Percentiles rank a stretch among this genome's conserved stretches.
phyloP scores from a whole-genome alignment of 163 green algal genomes.

The Chlorella variabilis region DNA sequence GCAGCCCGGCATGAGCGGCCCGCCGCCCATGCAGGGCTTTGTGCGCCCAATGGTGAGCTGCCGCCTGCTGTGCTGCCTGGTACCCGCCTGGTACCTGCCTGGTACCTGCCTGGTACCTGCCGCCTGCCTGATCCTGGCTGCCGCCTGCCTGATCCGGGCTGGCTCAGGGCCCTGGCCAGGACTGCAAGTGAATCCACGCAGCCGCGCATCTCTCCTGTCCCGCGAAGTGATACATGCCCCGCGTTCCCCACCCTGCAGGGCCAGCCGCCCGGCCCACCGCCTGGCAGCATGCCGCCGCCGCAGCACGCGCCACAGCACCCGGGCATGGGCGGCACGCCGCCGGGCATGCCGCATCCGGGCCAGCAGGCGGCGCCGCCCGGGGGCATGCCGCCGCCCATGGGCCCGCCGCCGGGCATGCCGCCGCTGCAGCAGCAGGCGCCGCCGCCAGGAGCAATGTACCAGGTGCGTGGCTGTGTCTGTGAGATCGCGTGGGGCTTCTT shows the following conservation, averaged over 20 bases:
- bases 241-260: too few species aligned
- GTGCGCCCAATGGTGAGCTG: background rate
- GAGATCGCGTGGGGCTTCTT: too few species aligned
- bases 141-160: too few species aligned
- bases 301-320: background rate
- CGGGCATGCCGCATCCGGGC: background rate
- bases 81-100: too few species aligned
- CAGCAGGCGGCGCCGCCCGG: background rate
- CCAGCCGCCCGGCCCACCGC: background rate
- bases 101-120: too few species aligned
- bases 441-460: background rate
- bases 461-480: background rate
- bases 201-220: background rate
- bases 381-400: background rate
- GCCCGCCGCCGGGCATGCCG: background rate
- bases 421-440: conserved; percentile 1
- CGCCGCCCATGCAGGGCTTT: background rate
- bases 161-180: too few species aligned
- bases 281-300: background rate
- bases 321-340: background rate
- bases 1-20: too few species aligned
- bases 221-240: too few species aligned
- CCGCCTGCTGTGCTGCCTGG: background rate
- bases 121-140: too few species aligned
- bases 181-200: too few species aligned